Base-by-base conservation (phyloP, 140 eudicot species). In the Oenanthe javanica region DNA sequence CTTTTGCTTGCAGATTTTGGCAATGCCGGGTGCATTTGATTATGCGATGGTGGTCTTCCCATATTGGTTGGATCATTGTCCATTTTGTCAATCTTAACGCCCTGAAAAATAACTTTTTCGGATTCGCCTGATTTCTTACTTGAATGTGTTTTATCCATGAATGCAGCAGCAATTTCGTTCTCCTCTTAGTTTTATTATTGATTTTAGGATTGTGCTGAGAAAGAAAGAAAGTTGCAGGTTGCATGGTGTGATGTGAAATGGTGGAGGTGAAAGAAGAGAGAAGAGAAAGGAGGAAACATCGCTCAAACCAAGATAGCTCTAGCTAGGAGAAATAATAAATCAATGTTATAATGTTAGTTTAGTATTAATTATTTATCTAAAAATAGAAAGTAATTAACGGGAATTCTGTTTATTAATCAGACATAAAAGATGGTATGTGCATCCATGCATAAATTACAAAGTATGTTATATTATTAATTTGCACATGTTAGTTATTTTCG, bases 51-150 rank as follows among this genome's bases (percentile, higher is more conserved):
- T 27, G 46, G 0, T 55, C 77, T 2, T 23, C 36, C 50, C 9
- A 23, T 19, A 18, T 71, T 59, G 70, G 51, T 71, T 46, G 66
- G 4, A 0, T 69, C 48, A 75, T 71, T 25, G 72, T 82, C 52
- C 25, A 88, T 82, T 14, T 83, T 80, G 77, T 93, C 96, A 63
- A 89, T 88, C 84, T 91, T 88, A 52, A 87, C 83, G 72, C 83
- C 89, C 82, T 88, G 90, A 38, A 90, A 45, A 74, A 66, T 66
- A 80, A 89, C 82, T 46, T 55, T 82, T 23, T 54, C 79, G 7
- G 81, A 63, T 0, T 88, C 91, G 18, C 81, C 90, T 66, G 70
- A 23, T n/a, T 4, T 55, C 64, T 76, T 85, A 43, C 66, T 75
- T 52, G 71, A 13, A 23, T 11, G 43, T 46, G 9, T 1, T 21